phyloP scores from a whole-genome alignment of 257 asterid species.

The Lavandula angustifolia region DNA sequence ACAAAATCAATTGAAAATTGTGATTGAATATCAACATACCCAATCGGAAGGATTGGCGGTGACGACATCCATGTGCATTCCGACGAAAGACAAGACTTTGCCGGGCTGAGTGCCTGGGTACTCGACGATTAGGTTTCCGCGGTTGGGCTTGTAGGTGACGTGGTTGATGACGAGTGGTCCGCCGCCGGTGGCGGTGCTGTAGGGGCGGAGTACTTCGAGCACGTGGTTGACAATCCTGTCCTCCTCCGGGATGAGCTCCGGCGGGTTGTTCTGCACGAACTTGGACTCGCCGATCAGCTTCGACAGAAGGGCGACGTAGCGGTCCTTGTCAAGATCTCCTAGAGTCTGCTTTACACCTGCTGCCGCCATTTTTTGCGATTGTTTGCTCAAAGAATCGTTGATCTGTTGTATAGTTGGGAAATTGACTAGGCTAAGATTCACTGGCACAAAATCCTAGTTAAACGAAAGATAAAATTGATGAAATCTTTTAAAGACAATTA shows the following conservation, averaged over 20 bases:
- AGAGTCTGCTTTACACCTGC: conserved; percentile 44
- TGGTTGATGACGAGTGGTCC: conserved; percentile 83
- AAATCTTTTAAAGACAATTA: no score
- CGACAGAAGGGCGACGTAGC: conserved; percentile 61
- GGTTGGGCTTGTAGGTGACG: conserved; percentile 78
- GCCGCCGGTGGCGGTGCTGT: conserved; percentile 75
- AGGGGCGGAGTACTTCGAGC: conserved; percentile 71
- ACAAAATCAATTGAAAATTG: not conserved
- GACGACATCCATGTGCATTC: conserved; percentile 99
- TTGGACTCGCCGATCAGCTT: conserved; percentile 89
- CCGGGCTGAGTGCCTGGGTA: conserved; percentile 88
- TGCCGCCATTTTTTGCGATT: conserved; percentile 45
- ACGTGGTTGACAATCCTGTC: conserved; percentile 86
- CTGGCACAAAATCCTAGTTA: no score
- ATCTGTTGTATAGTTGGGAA: not conserved
- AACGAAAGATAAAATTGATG: no score
- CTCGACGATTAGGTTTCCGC: conserved; percentile 97
- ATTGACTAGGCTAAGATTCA: not conserved
- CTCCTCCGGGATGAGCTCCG: conserved; percentile 92
- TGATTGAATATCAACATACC: conserved; percentile 37
- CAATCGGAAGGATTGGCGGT: conserved; percentile 90
- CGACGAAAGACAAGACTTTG: conserved; percentile 79
- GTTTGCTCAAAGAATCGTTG: not conserved
- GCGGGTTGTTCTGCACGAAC: conserved; percentile 92
- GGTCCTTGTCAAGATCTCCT: conserved; percentile 74